Conservation (phyloP, 352 stramenopile genomes). For the Globisporangium recalcitrans region DNA sequence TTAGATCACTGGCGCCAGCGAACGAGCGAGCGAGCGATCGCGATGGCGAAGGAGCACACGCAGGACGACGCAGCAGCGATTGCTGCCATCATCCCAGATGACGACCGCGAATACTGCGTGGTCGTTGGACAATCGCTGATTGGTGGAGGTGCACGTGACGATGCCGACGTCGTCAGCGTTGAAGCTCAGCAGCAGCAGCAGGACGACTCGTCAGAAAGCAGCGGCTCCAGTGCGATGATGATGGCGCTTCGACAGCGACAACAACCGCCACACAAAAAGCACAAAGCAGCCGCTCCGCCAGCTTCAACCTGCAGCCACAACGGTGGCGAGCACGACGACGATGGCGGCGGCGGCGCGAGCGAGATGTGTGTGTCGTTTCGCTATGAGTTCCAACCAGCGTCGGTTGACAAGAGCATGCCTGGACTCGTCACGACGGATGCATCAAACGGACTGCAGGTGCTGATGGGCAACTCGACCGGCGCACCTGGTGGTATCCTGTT, state of each 20-base stretch:
- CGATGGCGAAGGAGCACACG: background rate
- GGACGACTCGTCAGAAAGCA: conserved; percentile 1
- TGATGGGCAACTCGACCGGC: conserved; percentile 50
- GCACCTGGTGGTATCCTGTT: conserved; percentile 61
- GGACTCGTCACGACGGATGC: conserved; percentile 65
- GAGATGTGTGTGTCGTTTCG: conserved; percentile 56
- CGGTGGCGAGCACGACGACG: background rate
- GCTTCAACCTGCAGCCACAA: background rate
- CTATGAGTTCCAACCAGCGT: conserved; percentile 84
- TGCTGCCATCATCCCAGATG: conserved; percentile 20
- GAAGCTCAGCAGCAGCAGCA: background rate
- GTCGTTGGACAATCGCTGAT: conserved; percentile 42
- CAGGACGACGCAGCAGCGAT: background rate
- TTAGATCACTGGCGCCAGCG: background rate
- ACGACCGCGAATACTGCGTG: conserved; percentile 56
- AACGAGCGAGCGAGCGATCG: too few relatives aligned
- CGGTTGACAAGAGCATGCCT: conserved; percentile 55
- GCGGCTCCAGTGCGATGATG: conserved; percentile 7
- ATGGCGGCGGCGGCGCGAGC: conserved; percentile 4
- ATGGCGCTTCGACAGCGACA: background rate
- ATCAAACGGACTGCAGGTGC: conserved; percentile 54
- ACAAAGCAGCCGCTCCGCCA: background rate
- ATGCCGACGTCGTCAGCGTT: background rate
- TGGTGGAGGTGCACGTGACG: background rate
- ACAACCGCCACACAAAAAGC: background rate